Base-by-base conservation (phyloP, 371 early-diverging fungal genomes). In the Actinomortierella ambigua region DNA sequence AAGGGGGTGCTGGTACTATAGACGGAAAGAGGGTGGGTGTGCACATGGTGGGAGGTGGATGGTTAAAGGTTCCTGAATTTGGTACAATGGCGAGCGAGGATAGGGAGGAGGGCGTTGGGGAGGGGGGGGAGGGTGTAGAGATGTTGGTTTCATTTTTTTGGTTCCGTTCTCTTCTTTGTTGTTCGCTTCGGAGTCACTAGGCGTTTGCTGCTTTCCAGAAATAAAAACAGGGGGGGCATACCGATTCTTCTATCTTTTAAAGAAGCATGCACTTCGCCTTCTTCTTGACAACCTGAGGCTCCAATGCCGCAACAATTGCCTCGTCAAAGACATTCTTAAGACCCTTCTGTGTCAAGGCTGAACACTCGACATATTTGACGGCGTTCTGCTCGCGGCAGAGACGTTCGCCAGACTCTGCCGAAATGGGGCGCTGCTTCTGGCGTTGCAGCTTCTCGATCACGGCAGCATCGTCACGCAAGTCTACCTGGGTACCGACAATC, bases 251-350 rank as follows among this genome's bases (percentile, higher is more conserved):
- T 24, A 18, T 17, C 55, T 53, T 50, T 79, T 88, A 94, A 63
- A 94, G 81, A 52, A 94, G 56, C 52, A 85, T 55, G 76, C 95
- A 94, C 82, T 88, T 90, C 65, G 79, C 85, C 66, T 88, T 85
- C 81, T 90, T 89, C 81, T 88, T 90, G 62, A 87, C 81, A 22
- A 84, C 82, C 23, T 96, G 97, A 27, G 98, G 97, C 66, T 95
- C 96, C 61, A 98, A 77, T 29, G 97, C 98, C n/a, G 97, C 98
- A 28, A 97, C 95, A 69, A 98, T 97, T 8, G 98, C 98, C 78
- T 98, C 97, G 76, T 97, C 98, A 85, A 98, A 98, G 27, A 99
- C 98, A 73, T 99, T 97, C 81, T 97, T 96, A 59, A 99, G 81
- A 5, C 99, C 89, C 71, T 91, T 89, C 75, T 96, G 98, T 34